Base-by-base conservation (phyloP, 805 yeast species). In the Wickerhamiella shivajii region DNA sequence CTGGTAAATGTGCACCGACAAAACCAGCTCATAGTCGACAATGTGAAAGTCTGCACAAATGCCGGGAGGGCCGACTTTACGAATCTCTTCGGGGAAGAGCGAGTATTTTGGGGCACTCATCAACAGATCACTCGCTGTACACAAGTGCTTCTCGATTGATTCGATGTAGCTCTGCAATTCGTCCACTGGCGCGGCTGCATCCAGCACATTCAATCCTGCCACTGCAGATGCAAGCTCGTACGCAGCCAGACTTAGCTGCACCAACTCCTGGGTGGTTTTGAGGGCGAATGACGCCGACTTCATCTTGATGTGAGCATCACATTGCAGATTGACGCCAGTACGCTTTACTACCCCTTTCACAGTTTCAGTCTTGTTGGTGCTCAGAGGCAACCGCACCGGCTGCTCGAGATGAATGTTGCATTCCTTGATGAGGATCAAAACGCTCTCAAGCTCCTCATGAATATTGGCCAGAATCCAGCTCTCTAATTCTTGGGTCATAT, bases 401-500 rank as follows among this genome's bases (percentile, higher is more conserved):
- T 11, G 23, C n/a, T 26, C 19, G 14, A 36, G 29, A 25, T 21
- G 24, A 3, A 18, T 29, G 5, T 11, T 18, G 29, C 31, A 31
- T 6, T 36, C 31, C 4, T 15, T 20, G 7, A 35, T 24, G 5
- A 29, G 30, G 12, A 15, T 8, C 17, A 16, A 26, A 16, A 35
- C 38, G 9, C 15, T 17, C 4, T 14, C 6, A 8, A 60, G 31
- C 45, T 43, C 35, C 18, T 20, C 22, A 14, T 18, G 31, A 9
- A 37, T 43, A 4, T 27, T 26, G 24, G 14, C 16, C 18, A 20
- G 23, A 18, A 27, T 27, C 40, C 34, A 18, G 23, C 27, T 6
- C 18, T 20, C 18, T 12, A n/a, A n/a, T n/a, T 26, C 31, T 21
- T 21, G 20, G 7, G 31, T 28, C 31, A 28, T 28, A 29, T 25